These are phyloP conservation scores for Trametes villosa DNA, from an alignment of 768 basidiomycete species.

Conservation along the genomic window DNA sequence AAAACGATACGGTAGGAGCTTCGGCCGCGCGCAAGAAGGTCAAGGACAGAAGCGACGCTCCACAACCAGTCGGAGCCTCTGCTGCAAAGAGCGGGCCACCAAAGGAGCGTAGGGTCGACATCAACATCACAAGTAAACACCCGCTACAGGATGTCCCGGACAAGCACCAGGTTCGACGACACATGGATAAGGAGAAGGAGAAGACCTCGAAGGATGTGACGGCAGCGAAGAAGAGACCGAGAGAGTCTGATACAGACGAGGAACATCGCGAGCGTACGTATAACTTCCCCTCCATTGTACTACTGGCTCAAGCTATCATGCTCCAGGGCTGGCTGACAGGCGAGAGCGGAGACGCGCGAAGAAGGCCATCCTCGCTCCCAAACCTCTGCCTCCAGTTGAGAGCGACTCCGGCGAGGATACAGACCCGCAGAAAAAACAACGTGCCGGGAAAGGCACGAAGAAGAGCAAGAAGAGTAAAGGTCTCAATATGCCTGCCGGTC, in stretches of 20 bases:
- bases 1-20: background rate
- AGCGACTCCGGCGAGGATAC: conserved; percentile 22
- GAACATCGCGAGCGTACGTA: conserved; percentile 8
- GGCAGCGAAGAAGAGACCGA: background rate
- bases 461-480: conserved; percentile 32
- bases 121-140: background rate
- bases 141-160: too few species aligned
- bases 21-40: background rate
- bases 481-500: conserved; percentile 47
- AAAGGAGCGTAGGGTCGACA: background rate
- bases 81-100: too few species aligned
- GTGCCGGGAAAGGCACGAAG: conserved; percentile 19
- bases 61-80: too few species aligned
- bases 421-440: background rate
- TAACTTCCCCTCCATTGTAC: background rate
- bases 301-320: background rate
- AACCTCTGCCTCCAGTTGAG: background rate
- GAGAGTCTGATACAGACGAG: background rate
- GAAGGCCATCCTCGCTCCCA: conserved; percentile 53
- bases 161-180: too few species aligned
- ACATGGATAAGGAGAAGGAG: background rate
- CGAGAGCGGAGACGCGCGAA: conserved; percentile 66
- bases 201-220: background rate
- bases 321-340: conserved; percentile 63
- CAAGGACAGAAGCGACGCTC: background rate